Evolutionary conservation across 2,329 filamentous ascomycete genomes (phyloP).

Genomic region (Alternaria viburni): DNA sequence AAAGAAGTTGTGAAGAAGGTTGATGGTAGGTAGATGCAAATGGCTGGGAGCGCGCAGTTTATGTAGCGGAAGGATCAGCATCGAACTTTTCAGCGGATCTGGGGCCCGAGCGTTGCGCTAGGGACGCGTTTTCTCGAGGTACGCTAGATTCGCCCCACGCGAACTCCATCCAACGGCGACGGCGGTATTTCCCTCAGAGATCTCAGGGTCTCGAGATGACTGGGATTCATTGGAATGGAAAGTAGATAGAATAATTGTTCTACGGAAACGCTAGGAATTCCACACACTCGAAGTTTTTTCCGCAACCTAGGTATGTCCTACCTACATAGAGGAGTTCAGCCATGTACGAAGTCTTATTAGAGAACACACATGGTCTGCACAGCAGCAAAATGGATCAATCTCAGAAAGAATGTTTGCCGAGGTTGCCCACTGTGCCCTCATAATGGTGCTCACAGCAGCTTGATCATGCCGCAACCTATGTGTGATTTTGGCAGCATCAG

Average conservation of each 20-base stretch:
- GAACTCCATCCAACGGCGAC: constrained; percentile 2
- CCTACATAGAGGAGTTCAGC: too few species aligned
- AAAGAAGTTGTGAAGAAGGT: constrained; percentile 29
- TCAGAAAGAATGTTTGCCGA: not conserved
- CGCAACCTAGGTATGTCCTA: too few species aligned
- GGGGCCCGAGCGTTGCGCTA: constrained; percentile 2
- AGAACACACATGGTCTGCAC: not conserved
- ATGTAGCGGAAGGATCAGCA: constrained; percentile 17
- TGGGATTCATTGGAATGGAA: not conserved
- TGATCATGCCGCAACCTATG: not conserved
- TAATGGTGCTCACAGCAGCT: not conserved
- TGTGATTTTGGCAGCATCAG: not conserved
- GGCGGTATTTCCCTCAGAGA: not conserved
- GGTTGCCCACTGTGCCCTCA: not conserved
- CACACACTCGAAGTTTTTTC: too few species aligned
- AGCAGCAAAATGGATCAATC: not conserved
- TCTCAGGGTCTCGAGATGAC: constrained; percentile 1
- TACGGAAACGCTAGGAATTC: not conserved
- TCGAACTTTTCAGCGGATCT: constrained; percentile 21
- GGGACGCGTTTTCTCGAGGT: constrained; percentile 3
- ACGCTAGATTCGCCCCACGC: constrained; percentile 10
- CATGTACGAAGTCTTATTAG: not conserved
- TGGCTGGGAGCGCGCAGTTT: constrained; percentile 19
- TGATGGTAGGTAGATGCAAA: constrained; percentile 17
- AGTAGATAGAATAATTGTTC: not conserved